Base-by-base conservation (phyloP, 129 eudicot genomes). In the Lactuca saligna region DNA sequence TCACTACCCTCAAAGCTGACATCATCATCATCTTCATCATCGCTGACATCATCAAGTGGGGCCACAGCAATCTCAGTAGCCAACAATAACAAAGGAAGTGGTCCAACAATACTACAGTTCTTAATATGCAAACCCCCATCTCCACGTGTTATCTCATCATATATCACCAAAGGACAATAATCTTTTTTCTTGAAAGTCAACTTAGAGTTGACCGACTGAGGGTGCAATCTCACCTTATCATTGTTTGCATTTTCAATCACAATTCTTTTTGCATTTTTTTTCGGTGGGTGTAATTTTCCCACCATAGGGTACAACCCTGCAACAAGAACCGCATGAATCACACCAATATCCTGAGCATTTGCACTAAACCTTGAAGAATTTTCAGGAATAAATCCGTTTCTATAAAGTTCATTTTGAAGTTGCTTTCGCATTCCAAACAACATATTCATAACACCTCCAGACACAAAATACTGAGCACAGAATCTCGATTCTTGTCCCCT, bases 261-360 rank as follows among this genome's bases (percentile, higher is more conserved):
- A 12, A 77, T 15, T 59, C 80, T 76, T 53, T 71, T 76, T 17
- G 74, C 79, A 8, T 61, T 81, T 16, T 57, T 78, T 16, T 20
- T 74, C 57, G 81, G 84, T 15, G 88, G 81, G 65, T 77, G 71
- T 57, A 90, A 35, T 70, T 86, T 87, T 69, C 99, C 99, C 25
- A 90, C 87, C 89, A 70, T 87, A 3, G 99, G 99, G 77, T 94
- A 94, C 6, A 85, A 67, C 50, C 99, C 99, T 41, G 99, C 89
- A 16, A 90, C 85, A 74, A 94, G 81, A 32, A 94, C 91, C 0
- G 99, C 91, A 64, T 88, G 91, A 10, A 94, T 77, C 60, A 90
- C 77, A 32, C 99, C 99, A 7, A 90, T 80, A 60, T 94, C 89
- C 44, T 62, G 86, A 11, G 86, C 71, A 42, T 87, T 94, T 51